A percentile compares a stretch with the other conserved stretches of the same genome.
These are phyloP conservation scores for Takashimella tepidaria DNA, from an alignment of 1,284 basidiomycete genomes.

Conservation along the genomic window DNA sequence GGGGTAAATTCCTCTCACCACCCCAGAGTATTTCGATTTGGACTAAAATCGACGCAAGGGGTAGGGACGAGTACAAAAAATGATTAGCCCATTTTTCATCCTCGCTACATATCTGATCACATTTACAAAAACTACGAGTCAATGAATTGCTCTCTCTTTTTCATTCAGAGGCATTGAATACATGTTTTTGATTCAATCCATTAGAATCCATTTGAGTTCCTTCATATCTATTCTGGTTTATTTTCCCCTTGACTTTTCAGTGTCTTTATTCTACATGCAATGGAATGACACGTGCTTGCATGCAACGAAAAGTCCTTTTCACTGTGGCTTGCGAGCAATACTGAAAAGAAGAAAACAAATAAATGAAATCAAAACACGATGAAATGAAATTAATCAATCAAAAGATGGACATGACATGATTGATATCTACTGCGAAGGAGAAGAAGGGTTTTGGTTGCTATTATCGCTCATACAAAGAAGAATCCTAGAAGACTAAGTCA, in stretches of 20 bases:
- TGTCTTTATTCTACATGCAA: not conserved
- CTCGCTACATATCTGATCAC: no score
- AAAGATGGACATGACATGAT: not conserved
- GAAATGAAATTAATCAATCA: not conserved
- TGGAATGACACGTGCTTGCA: slow-evolving; percentile 3
- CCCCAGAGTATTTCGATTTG: slow-evolving; percentile 52
- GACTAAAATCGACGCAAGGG: slow-evolving; percentile 51
- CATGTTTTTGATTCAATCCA: no score
- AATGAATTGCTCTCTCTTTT: no score
- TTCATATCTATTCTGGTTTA: no score
- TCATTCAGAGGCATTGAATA: no score
- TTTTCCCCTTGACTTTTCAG: not conserved
- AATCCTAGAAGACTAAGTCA: no score
- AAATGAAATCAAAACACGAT: not conserved
- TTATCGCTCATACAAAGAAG: slow-evolving; percentile 1
- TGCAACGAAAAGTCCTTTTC: not conserved
- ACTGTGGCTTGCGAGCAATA: no score
- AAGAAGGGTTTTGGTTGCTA: not conserved
- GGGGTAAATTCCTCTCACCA: slow-evolving; percentile 53
- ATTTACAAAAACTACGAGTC: no score
- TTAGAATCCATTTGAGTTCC: no score
- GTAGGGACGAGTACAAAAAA: slow-evolving; percentile 50
- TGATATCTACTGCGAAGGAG: not conserved
- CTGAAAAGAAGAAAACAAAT: no score
- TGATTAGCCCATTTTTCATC: no score